A percentile compares a stretch with the other conserved stretches of the same genome.
Conservation (phyloP, 1,139 yeast genomes). For the Taphrina deformans region DNA sequence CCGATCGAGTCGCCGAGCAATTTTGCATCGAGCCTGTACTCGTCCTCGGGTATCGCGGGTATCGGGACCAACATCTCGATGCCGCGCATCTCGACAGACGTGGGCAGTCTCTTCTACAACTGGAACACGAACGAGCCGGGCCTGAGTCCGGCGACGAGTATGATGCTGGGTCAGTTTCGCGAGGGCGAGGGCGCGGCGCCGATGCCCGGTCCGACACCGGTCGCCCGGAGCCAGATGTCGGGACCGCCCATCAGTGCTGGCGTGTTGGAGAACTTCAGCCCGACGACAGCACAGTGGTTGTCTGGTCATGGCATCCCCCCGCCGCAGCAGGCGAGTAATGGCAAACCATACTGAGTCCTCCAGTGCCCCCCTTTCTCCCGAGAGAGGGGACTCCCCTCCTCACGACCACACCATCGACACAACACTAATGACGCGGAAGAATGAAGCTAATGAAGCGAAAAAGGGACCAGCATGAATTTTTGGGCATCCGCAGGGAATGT, state of each 20-base stretch:
- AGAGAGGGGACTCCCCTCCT: not conserved
- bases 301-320: conserved; percentile 20
- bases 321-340: not conserved
- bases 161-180: conserved; percentile 14
- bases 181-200: not conserved
- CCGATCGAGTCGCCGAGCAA: conserved; percentile 28
- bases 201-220: not conserved
- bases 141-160: conserved; percentile 31
- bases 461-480: too few species aligned
- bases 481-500: too few species aligned
- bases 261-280: conserved; percentile 29
- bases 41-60: conserved; percentile 4
- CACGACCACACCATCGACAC: not conserved
- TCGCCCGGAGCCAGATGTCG: not conserved
- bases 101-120: conserved; percentile 30
- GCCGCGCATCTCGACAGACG: conserved; percentile 32
- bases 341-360: conserved; percentile 1
- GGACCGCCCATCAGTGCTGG: conserved; percentile 32
- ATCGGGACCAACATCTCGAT: conserved; percentile 25
- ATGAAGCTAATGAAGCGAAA: not conserved
- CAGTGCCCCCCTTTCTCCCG: too few species aligned
- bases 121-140: conserved; percentile 33
- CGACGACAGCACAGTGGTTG: conserved; percentile 29
- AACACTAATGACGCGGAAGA: not conserved
- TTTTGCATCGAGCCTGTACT: conserved; percentile 12